Percentiles rank a stretch among this genome's conserved stretches.
These are phyloP conservation scores for Fusarium nygamai DNA, from an alignment of 2,329 filamentous ascomycete genomes.

Conservation along the genomic window DNA sequence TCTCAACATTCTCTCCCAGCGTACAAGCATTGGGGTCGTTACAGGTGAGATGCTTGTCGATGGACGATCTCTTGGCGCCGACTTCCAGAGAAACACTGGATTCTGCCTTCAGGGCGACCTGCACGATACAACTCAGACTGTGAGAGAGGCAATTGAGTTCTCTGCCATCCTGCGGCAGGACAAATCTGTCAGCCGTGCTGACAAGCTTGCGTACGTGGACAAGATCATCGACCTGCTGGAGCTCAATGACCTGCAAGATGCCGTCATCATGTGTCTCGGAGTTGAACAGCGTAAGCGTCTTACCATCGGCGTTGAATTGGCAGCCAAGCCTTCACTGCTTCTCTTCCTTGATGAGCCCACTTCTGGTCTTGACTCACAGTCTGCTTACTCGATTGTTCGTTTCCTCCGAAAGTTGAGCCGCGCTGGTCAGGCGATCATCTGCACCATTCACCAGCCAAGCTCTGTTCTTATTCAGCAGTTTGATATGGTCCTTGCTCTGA, in stretches of 20 bases:
- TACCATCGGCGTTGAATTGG: constrained; percentile 63
- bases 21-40: constrained; percentile 78
- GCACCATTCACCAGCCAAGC: constrained; percentile 67
- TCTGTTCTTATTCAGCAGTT: constrained; percentile 64
- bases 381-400: constrained; percentile 67
- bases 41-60: constrained; percentile 81
- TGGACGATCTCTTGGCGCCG: constrained; percentile 71
- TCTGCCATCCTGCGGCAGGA: constrained; percentile 71
- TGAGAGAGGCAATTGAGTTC: constrained; percentile 72
- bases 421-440: constrained; percentile 66
- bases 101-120: constrained; percentile 72
- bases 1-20: constrained; percentile 78
- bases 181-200: constrained; percentile 61
- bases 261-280: constrained; percentile 67
- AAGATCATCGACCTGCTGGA: constrained; percentile 72
- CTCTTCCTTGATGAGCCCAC: constrained; percentile 70
- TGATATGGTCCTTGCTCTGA: constrained; percentile 62
- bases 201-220: constrained; percentile 74
- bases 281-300: constrained; percentile 65
- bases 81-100: constrained; percentile 82
- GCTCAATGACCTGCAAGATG: constrained; percentile 70
- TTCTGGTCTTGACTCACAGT: constrained; percentile 64
- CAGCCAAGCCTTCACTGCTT: constrained; percentile 64
- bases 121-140: constrained; percentile 70
- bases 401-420: constrained; percentile 68